phyloP scores from a whole-genome alignment of 2,329 filamentous ascomycete species.

The Fusarium incarnatum region DNA sequence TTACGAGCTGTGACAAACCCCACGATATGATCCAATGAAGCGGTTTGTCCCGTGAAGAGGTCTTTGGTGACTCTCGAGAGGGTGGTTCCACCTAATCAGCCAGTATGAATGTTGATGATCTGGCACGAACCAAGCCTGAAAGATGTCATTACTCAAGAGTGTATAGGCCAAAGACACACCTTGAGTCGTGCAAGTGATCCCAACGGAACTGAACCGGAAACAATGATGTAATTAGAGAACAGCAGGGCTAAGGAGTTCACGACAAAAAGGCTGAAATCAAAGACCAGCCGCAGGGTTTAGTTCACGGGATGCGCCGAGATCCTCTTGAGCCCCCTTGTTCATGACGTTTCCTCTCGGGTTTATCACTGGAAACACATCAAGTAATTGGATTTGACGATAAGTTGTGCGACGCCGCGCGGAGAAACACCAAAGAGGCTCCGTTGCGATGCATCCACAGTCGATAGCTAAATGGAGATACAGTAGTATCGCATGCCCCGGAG shows the following conservation, averaged over 20 bases:
- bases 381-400: constrained; percentile 16
- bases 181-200: constrained; percentile 12
- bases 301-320: constrained; percentile 5
- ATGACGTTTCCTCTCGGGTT: constrained; percentile 33
- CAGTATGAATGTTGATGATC: not conserved
- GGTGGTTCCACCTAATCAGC: not conserved
- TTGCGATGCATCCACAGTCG: constrained; percentile 19
- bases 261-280: not conserved
- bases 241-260: not conserved
- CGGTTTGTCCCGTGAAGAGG: not conserved
- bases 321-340: constrained; percentile 6
- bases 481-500: constrained; percentile 2
- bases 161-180: not conserved
- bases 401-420: constrained; percentile 15
- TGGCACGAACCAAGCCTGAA: not conserved
- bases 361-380: constrained; percentile 30
- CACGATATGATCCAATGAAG: not conserved
- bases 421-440: constrained; percentile 27
- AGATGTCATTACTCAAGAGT: constrained; percentile 11
- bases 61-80: not conserved
- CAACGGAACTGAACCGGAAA: constrained; percentile 15
- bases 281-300: not conserved
- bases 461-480: constrained; percentile 26
- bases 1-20: not conserved
- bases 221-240: constrained; percentile 13